Percentiles rank a stretch among this genome's conserved stretches.
Conservation (phyloP, 768 basidiomycete species). For the Tricholoma terreum region DNA sequence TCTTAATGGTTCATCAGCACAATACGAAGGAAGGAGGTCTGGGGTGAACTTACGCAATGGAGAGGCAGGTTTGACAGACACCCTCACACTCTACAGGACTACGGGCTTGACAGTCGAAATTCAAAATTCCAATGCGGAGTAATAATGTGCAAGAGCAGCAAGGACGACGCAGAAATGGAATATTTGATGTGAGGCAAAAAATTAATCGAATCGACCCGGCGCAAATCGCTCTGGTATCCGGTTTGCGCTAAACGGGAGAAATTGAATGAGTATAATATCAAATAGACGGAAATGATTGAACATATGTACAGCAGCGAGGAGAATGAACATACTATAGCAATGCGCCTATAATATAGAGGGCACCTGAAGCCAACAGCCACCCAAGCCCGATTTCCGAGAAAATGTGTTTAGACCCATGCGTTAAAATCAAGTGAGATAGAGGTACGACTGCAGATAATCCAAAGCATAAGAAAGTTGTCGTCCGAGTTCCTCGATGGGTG, state of each 20-base stretch:
- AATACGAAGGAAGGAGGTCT: neutral
- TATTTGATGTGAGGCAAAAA: slow-evolving; percentile 84
- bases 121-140: slow-evolving; percentile 53
- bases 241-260: slow-evolving; percentile 59
- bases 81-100: slow-evolving; percentile 17
- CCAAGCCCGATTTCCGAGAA: slow-evolving; percentile 63
- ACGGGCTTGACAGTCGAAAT: slow-evolving; percentile 49
- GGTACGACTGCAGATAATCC: slow-evolving; percentile 72
- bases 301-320: slow-evolving; percentile 11
- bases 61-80: neutral
- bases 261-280: slow-evolving; percentile 13
- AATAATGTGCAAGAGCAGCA: slow-evolving; percentile 68
- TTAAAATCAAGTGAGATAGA: slow-evolving; percentile 56
- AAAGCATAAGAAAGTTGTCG: slow-evolving; percentile 73
- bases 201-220: slow-evolving; percentile 78
- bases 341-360: slow-evolving; percentile 76
- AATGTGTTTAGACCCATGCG: slow-evolving; percentile 55
- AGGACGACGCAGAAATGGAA: slow-evolving; percentile 81
- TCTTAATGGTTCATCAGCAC: neutral
- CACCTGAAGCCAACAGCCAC: slow-evolving; percentile 69
- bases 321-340: slow-evolving; percentile 68
- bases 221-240: slow-evolving; percentile 73
- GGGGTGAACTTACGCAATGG: neutral
- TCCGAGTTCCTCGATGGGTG: slow-evolving; percentile 72
- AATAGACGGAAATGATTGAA: slow-evolving; percentile 17